A percentile compares a stretch with the other conserved stretches of the same genome.
phyloP scores from a whole-genome alignment of 2,329 filamentous ascomycete genomes.

The Gnomoniopsis sp. region DNA sequence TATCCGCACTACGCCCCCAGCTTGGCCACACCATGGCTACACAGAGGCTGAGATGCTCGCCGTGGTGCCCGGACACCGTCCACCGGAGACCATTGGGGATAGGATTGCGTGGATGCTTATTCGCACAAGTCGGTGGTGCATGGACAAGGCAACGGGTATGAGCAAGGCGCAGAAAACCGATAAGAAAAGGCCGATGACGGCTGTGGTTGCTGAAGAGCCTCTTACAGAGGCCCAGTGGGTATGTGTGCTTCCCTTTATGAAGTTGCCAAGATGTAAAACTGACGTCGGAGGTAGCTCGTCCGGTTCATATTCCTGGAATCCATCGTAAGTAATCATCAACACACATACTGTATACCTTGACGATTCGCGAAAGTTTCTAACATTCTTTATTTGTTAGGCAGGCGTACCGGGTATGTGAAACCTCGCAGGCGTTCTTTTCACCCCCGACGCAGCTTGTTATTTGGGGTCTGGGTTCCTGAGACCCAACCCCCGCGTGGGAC shows the following conservation, averaged over 20 bases:
- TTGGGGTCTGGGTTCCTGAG: too few relatives aligned
- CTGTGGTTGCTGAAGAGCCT: slow-evolving; percentile 51
- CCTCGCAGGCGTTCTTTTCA: too few relatives aligned
- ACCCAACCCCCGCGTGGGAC: too few relatives aligned
- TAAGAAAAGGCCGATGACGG: slow-evolving; percentile 53
- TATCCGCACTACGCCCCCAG: slow-evolving; percentile 60
- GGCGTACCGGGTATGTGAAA: too few relatives aligned
- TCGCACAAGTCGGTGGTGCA: slow-evolving; percentile 70
- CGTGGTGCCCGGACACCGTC: slow-evolving; percentile 73
- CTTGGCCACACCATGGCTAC: slow-evolving; percentile 73
- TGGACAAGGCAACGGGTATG: slow-evolving; percentile 77
- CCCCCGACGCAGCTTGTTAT: too few relatives aligned
- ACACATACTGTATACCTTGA: too few relatives aligned
- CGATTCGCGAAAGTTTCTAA: too few relatives aligned
- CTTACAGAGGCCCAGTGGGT: slow-evolving; percentile 84
- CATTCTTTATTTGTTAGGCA: too few relatives aligned
- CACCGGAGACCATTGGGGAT: slow-evolving; percentile 71
- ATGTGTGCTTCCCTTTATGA: slow-evolving; percentile 21
- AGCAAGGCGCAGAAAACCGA: slow-evolving; percentile 67
- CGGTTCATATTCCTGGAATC: slow-evolving; percentile 92
- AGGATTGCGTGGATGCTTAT: slow-evolving; percentile 75
- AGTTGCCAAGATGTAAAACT: neutral
- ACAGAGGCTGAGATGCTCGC: slow-evolving; percentile 74
- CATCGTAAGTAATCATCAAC: slow-evolving; percentile 52
- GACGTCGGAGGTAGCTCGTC: slow-evolving; percentile 51